Evolutionary conservation across 2,329 filamentous ascomycete genomes (phyloP), one percentile per base, ranked within the genome.

Genomic region (Penicillium polonicum): DNA sequence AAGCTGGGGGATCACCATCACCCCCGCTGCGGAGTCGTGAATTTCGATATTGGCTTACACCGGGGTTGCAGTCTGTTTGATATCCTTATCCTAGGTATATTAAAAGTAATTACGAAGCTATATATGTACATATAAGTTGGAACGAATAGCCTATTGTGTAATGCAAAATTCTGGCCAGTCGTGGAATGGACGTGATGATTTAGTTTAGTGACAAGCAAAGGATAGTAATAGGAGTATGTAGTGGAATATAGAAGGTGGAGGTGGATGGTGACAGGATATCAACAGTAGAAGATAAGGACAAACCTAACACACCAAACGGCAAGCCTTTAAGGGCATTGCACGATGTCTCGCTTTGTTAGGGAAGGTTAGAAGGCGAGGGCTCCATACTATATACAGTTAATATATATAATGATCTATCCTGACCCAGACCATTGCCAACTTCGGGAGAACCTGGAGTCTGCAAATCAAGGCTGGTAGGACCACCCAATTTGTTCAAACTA

Each of bases 21-120:
- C 52, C 52, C 52, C 52, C 52, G 52, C 44, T 41, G 52, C 35
- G 59, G 52, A 49, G 44, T 42, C 23, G 25, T 29, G 5, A 8
- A 21, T 33, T 44, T 27, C 9, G 17, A 31, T 49, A 6, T 31
- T 46, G 44, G 12, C 19, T 17, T 48, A 8, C 10, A 21, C 19
- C 39, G 19, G 15, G 12, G 7, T 4, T 31, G 7, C 9, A 29
- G 29, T 48, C 13, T 15, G 17, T 35, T n/a, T 1, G 5, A n/a
- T 31, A n/a, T n/a, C 2, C 5, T 17, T 17, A 35, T 35, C 5
- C 5, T 0, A 29, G 12, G 5, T 8, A 45, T 31, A 21, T 5
- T 21, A 33, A 6, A 33, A 21, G 31, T 33, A 33, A 12, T 7
- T 46, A 31, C 4, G 8, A 21, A 23, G 12, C 7, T 46, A 33